Evolutionary conservation across 257 asterid species (phyloP).

Genomic region (Cordia subcordata): DNA sequence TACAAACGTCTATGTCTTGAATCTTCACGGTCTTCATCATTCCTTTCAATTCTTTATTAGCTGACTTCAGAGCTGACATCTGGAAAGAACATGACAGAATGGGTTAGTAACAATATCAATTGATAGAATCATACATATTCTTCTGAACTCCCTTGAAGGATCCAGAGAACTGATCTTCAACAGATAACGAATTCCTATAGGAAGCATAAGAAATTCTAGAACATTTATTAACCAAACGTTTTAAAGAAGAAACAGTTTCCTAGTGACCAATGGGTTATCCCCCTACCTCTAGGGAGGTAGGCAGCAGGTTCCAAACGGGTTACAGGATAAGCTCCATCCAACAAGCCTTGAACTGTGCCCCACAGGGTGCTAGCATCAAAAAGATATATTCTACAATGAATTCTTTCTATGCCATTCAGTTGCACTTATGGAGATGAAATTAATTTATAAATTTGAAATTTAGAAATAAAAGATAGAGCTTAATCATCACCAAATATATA

Average conservation of each 20-base stretch:
- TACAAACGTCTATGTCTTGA: constrained; percentile 90
- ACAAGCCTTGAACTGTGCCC: constrained; percentile 60
- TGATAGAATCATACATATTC: not conserved
- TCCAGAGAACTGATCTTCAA: constrained; percentile 20
- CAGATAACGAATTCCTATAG: constrained; percentile 10
- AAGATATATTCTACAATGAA: constrained; percentile 40
- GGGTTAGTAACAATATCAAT: not conserved
- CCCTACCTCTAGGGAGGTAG: constrained; percentile 74
- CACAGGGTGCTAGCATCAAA: constrained; percentile 56
- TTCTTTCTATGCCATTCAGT: constrained; percentile 13
- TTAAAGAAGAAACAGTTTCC: constrained; percentile 18
- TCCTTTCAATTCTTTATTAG: constrained; percentile 94
- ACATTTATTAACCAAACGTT: constrained; percentile 17
- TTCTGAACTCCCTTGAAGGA: constrained; percentile 13
- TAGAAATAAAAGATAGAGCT: too few species aligned
- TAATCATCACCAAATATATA: too few species aligned
- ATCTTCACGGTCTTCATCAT: constrained; percentile 99
- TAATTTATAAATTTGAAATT: too few species aligned
- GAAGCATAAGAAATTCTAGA: constrained; percentile 17
- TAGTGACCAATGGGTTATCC: constrained; percentile 29
- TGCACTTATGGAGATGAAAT: too few species aligned
- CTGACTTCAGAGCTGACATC: constrained; percentile 95
- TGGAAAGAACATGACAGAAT: constrained; percentile 31
- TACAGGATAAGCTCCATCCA: constrained; percentile 50
- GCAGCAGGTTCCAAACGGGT: constrained; percentile 73